phyloP scores from a whole-genome alignment of 345 rosid species.

The Physaria fendleri region DNA sequence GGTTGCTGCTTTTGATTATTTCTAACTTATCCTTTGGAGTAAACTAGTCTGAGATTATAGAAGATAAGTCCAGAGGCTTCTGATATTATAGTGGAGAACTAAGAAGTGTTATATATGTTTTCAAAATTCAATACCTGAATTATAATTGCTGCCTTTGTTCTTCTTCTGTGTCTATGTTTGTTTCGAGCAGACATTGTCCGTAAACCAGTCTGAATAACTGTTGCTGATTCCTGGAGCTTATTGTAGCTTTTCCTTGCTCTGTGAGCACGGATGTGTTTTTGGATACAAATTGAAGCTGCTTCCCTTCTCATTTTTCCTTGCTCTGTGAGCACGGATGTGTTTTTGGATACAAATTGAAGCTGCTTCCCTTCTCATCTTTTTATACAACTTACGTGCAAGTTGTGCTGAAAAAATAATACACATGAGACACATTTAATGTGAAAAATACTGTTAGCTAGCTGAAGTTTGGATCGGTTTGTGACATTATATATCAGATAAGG shows the following conservation, averaged over 20 bases:
- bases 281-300: constrained; percentile 46
- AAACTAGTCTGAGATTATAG: neutral
- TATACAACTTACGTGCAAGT: constrained; percentile 51
- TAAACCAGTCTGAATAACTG: constrained; percentile 50
- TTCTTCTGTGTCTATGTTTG: constrained; percentile 43
- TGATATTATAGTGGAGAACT: neutral
- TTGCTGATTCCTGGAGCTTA: constrained; percentile 39
- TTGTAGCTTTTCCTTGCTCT: constrained; percentile 39
- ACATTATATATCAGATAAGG: neutral
- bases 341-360: constrained; percentile 52
- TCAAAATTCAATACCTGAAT: constrained; percentile 41
- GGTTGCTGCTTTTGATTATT: neutral
- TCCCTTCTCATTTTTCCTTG: constrained; percentile 47
- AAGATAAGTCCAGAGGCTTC: neutral
- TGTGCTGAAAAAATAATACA: constrained; percentile 34
- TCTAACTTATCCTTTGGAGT: too few relatives aligned
- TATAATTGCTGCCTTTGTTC: constrained; percentile 49
- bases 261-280: constrained; percentile 41
- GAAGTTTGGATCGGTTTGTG: neutral
- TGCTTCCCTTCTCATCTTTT: too few relatives aligned
- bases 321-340: constrained; percentile 36
- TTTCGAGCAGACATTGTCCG: constrained; percentile 53
- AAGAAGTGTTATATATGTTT: neutral
- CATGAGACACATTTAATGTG: constrained; percentile 3
- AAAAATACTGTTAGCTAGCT: constrained; percentile 1